A percentile compares a stretch with the other conserved stretches of the same genome.
These are phyloP conservation scores for Xylariaceae sp. DNA, from an alignment of 2,329 filamentous ascomycete species.

Conservation along the genomic window DNA sequence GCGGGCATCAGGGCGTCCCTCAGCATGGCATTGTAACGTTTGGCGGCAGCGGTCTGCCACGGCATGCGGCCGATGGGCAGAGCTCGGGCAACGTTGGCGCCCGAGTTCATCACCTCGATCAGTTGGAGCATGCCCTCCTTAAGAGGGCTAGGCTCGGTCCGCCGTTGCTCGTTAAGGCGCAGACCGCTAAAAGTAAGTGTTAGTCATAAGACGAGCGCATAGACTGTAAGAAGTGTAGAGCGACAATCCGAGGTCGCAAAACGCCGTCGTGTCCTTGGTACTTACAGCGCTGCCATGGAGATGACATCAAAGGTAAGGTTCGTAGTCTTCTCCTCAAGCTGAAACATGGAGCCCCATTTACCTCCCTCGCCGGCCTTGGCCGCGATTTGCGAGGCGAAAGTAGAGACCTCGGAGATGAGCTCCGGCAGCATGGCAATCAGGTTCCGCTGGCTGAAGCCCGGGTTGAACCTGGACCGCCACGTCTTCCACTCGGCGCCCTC, in stretches of 20 bases:
- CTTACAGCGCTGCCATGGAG: conserved; percentile 31
- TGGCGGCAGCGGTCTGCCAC: conserved; percentile 20
- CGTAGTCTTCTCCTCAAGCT: conserved; percentile 32
- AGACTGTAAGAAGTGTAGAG: too few species aligned
- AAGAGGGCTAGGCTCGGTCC: conserved; percentile 18
- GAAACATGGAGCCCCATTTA: conserved; percentile 29
- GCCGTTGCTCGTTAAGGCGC: conserved; percentile 23
- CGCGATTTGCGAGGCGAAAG: conserved; percentile 30
- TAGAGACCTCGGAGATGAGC: conserved; percentile 33
- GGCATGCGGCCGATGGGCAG: conserved; percentile 18
- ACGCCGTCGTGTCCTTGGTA: too few species aligned
- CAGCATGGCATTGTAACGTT: conserved; percentile 24
- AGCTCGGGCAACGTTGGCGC: conserved; percentile 15
- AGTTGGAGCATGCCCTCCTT: conserved; percentile 23
- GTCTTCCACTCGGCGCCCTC: conserved; percentile 31
- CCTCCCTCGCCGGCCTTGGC: conserved; percentile 24
- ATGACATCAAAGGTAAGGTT: conserved; percentile 39
- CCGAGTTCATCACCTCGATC: conserved; percentile 17
- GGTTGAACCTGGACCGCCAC: conserved; percentile 31
- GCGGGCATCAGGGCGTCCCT: conserved; percentile 22
- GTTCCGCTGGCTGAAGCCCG: conserved; percentile 35
- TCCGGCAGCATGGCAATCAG: conserved; percentile 32
- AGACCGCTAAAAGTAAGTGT: conserved; percentile 19
- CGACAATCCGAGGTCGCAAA: too few species aligned
- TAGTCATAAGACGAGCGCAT: too few species aligned